These are phyloP conservation scores for Echites panduratus DNA, from an alignment of 257 asterid species.

Conservation along the genomic window DNA sequence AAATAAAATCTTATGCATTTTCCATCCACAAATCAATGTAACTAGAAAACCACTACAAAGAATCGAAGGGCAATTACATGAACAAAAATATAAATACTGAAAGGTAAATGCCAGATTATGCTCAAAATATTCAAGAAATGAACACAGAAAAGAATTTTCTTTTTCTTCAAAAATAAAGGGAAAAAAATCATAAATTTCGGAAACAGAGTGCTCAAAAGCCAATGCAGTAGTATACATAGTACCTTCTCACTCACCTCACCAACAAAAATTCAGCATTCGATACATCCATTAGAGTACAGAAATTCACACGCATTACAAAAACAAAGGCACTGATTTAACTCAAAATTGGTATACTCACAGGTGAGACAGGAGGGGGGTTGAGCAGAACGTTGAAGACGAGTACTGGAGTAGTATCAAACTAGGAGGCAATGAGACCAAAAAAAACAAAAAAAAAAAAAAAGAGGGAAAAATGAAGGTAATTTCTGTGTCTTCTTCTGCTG, in stretches of 20 bases:
- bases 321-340: neutral
- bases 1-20: neutral
- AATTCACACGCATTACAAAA: neutral
- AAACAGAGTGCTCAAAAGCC: neutral
- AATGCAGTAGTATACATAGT: neutral
- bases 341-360: neutral
- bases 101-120: neutral
- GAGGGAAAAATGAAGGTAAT: slow-evolving; percentile 3
- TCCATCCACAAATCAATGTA: neutral
- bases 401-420: neutral
- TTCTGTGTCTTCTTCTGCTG: neutral
- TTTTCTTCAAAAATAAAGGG: neutral
- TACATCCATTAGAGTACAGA: neutral
- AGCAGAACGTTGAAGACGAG: slow-evolving; percentile 3
- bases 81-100: neutral
- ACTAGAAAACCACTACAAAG: neutral
- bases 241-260: slow-evolving; percentile 2
- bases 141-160: neutral
- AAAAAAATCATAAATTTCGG: neutral
- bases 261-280: neutral
- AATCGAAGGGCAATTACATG: neutral
- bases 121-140: neutral
- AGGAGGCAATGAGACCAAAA: neutral
- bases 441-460: neutral
- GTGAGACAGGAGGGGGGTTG: neutral